Evolutionary conservation across 768 basidiomycete species (phyloP).

Genomic region (Coprinellus aureogranulatus): DNA sequence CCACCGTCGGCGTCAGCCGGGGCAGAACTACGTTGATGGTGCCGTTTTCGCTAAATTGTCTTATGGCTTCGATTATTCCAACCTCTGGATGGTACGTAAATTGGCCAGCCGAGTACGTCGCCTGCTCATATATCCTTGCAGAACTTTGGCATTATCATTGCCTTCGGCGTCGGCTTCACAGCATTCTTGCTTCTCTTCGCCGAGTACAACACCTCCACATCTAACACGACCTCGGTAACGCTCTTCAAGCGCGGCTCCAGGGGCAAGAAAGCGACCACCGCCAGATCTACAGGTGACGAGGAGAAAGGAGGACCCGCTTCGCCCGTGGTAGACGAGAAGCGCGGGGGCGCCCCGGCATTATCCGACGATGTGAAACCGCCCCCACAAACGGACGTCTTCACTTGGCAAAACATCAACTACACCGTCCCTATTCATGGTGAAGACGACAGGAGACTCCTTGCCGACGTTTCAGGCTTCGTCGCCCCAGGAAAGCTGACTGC

Average conservation of each 20-base stretch:
- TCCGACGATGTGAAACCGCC: conserved; percentile 23
- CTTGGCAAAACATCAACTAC: conserved; percentile 76
- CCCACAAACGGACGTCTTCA: conserved; percentile 62
- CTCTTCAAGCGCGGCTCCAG: conserved; percentile 64
- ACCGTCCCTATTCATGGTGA: conserved; percentile 57
- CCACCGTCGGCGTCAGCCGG: conserved; percentile 59
- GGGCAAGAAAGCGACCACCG: conserved; percentile 10
- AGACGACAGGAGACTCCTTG: conserved; percentile 47
- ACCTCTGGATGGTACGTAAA: conserved; percentile 41
- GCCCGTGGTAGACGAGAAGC: conserved; percentile 23
- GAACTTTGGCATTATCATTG: conserved; percentile 68
- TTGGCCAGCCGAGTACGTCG: too few relatives aligned
- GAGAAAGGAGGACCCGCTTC: conserved; percentile 3
- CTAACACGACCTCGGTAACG: conserved; percentile 38
- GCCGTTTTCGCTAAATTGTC: conserved; percentile 45
- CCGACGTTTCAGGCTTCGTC: conserved; percentile 77
- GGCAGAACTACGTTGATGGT: conserved; percentile 59
- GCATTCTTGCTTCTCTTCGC: conserved; percentile 53
- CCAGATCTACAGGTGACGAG: conserved; percentile 17
- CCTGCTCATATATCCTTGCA: conserved; percentile 21
- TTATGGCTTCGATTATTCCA: conserved; percentile 42
- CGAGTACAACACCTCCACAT: conserved; percentile 45
- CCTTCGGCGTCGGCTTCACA: conserved; percentile 62
- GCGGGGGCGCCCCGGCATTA: conserved; percentile 19
- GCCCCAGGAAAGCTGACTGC: conserved; percentile 80